Evolutionary conservation across 2,329 filamentous ascomycete genomes (phyloP).

Genomic region (Phyllosticta ampelicida): DNA sequence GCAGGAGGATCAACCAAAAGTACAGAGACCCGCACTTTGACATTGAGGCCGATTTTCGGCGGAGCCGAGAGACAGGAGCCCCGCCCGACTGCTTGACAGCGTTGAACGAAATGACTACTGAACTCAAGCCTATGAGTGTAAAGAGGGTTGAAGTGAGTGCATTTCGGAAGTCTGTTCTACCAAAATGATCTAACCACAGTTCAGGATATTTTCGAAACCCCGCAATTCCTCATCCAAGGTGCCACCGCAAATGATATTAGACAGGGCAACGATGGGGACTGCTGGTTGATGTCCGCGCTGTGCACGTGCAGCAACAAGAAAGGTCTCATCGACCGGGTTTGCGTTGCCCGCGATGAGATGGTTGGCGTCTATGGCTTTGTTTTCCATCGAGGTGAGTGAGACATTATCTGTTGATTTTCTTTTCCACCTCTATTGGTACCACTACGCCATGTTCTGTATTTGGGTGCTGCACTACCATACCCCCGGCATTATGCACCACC

Average conservation of each 20-base stretch:
- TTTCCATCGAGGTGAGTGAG: constrained; percentile 51
- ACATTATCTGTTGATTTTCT: background rate
- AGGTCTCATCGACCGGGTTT: constrained; percentile 59
- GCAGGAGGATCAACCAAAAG: constrained; percentile 68
- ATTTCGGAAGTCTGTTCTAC: background rate
- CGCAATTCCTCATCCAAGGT: constrained; percentile 66
- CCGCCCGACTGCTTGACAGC: constrained; percentile 40
- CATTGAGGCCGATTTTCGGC: constrained; percentile 55
- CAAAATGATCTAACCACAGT: constrained; percentile 12
- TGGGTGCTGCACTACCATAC: background rate
- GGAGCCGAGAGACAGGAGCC: constrained; percentile 31
- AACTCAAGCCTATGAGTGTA: constrained; percentile 55
- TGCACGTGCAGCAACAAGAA: constrained; percentile 65
- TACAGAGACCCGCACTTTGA: constrained; percentile 78
- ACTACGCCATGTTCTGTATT: background rate
- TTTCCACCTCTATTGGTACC: background rate
- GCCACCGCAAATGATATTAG: constrained; percentile 66
- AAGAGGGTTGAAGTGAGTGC: constrained; percentile 51
- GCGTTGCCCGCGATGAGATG: constrained; percentile 59
- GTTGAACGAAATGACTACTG: constrained; percentile 23
- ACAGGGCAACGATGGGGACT: constrained; percentile 69
- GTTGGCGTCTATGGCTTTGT: constrained; percentile 81
- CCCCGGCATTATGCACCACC: background rate
- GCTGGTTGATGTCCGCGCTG: constrained; percentile 74
- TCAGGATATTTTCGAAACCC: constrained; percentile 72